phyloP scores from a whole-genome alignment of 345 rosid genomes.

The Psidium friedrichsthalianum region DNA sequence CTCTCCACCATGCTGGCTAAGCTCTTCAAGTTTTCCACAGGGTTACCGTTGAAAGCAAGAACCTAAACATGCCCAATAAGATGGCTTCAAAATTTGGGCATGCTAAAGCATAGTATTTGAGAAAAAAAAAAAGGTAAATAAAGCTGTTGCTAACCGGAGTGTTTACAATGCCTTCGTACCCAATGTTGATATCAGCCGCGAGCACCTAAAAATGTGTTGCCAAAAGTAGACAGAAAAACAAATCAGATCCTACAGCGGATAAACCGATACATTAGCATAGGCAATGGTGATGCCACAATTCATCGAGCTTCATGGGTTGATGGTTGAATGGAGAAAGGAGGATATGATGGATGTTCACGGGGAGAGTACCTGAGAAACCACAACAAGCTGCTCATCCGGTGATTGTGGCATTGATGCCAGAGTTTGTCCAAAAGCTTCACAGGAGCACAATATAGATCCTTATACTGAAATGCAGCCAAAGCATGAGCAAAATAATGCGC shows the following conservation, averaged over 20 bases:
- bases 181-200: conserved; percentile 83
- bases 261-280: not conserved
- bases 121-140: not conserved
- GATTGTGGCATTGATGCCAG: conserved; percentile 81
- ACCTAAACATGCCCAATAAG: conserved; percentile 15
- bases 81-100: not conserved
- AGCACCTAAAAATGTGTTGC: conserved; percentile 55
- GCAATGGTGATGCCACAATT: not conserved
- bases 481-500: not conserved
- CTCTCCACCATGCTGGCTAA: conserved; percentile 54
- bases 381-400: conserved; percentile 80
- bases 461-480: conserved; percentile 39
- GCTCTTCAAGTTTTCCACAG: conserved; percentile 54
- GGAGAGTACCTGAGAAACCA: conserved; percentile 69
- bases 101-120: not conserved
- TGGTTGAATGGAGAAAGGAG: not conserved
- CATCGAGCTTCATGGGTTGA: not conserved
- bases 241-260: not conserved
- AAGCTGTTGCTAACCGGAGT: conserved; percentile 42
- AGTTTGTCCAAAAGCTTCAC: conserved; percentile 80
- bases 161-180: conserved; percentile 88
- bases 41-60: conserved; percentile 50
- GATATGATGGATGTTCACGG: not conserved
- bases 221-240: not conserved
- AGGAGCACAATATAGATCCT: conserved; percentile 88